These are phyloP conservation scores for Kodamaea fungicola DNA, from an alignment of 1,139 yeast genomes.

Conservation along the genomic window DNA sequence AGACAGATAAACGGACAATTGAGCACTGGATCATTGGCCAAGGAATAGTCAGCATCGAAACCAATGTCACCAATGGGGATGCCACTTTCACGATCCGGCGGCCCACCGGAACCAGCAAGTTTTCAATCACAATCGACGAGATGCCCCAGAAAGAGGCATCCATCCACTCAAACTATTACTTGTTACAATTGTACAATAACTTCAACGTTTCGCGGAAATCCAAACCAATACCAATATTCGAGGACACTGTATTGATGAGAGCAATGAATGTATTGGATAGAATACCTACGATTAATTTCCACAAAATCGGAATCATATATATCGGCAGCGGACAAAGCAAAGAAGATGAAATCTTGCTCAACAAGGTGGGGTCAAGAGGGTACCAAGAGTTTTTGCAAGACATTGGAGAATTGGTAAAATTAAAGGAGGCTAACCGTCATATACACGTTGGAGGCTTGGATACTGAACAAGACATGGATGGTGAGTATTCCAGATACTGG, in stretches of 20 bases:
- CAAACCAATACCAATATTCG: conserved; percentile 38
- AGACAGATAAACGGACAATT: conserved; percentile 20
- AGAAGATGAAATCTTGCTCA: conserved; percentile 64
- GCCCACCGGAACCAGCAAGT: conserved; percentile 62
- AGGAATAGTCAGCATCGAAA: conserved; percentile 55
- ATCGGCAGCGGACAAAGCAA: conserved; percentile 63
- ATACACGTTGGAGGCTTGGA: conserved; percentile 82
- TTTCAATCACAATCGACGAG: conserved; percentile 41
- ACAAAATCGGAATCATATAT: conserved; percentile 75
- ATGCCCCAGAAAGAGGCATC: conserved; percentile 1
- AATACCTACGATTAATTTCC: conserved; percentile 75
- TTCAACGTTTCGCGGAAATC: conserved; percentile 14
- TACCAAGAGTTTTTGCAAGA: conserved; percentile 57
- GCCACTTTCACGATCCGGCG: conserved; percentile 54
- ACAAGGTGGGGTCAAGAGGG: conserved; percentile 59
- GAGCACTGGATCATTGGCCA: conserved; percentile 64
- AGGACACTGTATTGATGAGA: conserved; percentile 50
- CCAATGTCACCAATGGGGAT: conserved; percentile 51
- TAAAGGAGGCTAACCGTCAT: conserved; percentile 48
- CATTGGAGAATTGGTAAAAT: conserved; percentile 56
- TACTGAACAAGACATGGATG: conserved; percentile 64
- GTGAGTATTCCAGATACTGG: conserved; percentile 75
- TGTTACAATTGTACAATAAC: conserved; percentile 32
- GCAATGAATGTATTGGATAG: conserved; percentile 68
- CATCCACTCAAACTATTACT: conserved; percentile 25